phyloP scores from a whole-genome alignment of 1,284 basidiomycete species.

The Amylostereum chailletii region DNA sequence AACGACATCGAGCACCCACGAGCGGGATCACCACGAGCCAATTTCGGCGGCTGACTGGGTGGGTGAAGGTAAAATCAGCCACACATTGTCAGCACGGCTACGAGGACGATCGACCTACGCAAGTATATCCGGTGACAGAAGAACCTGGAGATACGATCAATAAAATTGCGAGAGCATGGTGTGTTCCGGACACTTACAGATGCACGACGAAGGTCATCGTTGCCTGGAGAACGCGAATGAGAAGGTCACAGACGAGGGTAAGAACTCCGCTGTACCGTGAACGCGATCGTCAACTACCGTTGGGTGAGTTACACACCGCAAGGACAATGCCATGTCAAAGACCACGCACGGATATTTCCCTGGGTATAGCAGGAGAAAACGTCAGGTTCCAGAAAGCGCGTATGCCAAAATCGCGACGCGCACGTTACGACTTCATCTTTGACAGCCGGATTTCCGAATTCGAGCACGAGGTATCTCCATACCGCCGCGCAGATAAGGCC shows the following conservation, averaged over 20 bases:
- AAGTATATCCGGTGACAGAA: no score
- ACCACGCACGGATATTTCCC: constrained; percentile 33
- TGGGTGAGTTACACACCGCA: background rate
- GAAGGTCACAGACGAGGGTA: background rate
- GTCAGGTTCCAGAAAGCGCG: no score
- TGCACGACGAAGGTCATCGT: background rate
- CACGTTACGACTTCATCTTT: background rate
- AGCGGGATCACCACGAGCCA: no score
- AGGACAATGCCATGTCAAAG: background rate
- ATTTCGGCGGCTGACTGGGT: no score
- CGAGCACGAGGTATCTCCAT: background rate
- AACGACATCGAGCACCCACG: no score
- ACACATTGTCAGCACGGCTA: no score
- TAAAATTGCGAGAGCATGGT: no score
- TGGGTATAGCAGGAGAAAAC: constrained; percentile 9
- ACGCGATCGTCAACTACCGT: constrained; percentile 33
- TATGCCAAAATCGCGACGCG: background rate
- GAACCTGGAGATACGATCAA: no score
- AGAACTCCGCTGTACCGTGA: constrained; percentile 26
- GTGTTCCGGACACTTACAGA: background rate
- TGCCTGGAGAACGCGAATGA: background rate
- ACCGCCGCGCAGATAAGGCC: background rate
- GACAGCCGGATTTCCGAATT: background rate
- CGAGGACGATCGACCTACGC: no score
- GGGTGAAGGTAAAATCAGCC: no score